A percentile compares a stretch with the other conserved stretches of the same genome.
phyloP scores from a whole-genome alignment of 2,329 filamentous ascomycete species.

The Diatrype stigma region DNA sequence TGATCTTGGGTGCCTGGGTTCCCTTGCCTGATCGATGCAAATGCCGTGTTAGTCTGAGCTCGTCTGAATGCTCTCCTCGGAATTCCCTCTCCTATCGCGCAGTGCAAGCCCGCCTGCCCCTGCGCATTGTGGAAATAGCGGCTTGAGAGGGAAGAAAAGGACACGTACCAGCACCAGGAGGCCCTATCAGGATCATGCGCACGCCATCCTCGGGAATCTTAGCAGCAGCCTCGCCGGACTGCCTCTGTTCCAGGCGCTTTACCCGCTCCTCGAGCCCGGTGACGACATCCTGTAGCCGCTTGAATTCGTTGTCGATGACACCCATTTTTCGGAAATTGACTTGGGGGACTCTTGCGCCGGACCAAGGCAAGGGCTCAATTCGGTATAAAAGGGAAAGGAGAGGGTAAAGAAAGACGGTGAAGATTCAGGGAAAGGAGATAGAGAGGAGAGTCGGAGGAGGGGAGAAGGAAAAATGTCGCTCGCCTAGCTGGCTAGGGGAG shows the following conservation, averaged over 20 bases:
- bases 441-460: slow-evolving; percentile 11
- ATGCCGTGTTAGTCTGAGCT: neutral
- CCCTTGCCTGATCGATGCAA: slow-evolving; percentile 71
- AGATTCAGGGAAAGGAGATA: slow-evolving; percentile 10
- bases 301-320: slow-evolving; percentile 79
- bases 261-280: slow-evolving; percentile 81
- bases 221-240: slow-evolving; percentile 54
- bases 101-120: too few relatives aligned
- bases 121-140: too few relatives aligned
- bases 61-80: too few relatives aligned
- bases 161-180: slow-evolving; percentile 86
- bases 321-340: slow-evolving; percentile 60
- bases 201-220: slow-evolving; percentile 53
- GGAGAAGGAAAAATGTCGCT: slow-evolving; percentile 4
- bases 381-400: slow-evolving; percentile 12
- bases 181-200: slow-evolving; percentile 96
- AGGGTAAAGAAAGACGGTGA: slow-evolving; percentile 6
- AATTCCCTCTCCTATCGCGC: neutral
- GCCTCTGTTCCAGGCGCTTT: slow-evolving; percentile 73
- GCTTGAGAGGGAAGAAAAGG: neutral
- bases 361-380: slow-evolving; percentile 16
- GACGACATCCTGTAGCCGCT: slow-evolving; percentile 80
- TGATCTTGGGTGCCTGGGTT: slow-evolving; percentile 95
- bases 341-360: slow-evolving; percentile 13
- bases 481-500: neutral